A percentile compares a stretch with the other conserved stretches of the same genome.
Conservation (phyloP, 2,329 filamentous ascomycete genomes). For the Claviceps paspali region DNA sequence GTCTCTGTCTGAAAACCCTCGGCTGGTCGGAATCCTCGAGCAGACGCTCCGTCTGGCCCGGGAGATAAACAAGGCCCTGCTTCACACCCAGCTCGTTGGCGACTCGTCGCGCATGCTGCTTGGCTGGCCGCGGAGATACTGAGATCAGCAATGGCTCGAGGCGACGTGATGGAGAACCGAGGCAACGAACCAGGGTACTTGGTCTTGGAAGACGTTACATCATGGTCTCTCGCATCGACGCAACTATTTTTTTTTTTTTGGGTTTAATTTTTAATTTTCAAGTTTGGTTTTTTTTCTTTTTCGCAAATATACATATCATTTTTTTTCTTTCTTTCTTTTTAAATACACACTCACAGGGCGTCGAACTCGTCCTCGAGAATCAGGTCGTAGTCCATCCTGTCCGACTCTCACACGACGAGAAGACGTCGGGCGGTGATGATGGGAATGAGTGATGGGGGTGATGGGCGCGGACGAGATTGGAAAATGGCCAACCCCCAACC, state of each 20-base stretch:
- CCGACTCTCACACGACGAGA: too few species aligned
- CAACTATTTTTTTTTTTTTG: constrained; percentile 9
- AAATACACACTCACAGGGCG: constrained; percentile 35
- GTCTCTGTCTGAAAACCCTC: constrained; percentile 38
- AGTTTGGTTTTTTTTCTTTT: too few species aligned
- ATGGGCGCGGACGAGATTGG: too few species aligned
- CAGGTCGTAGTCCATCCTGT: constrained; percentile 16
- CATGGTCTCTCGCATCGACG: constrained; percentile 17
- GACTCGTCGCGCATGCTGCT: constrained; percentile 41
- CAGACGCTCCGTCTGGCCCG: constrained; percentile 32
- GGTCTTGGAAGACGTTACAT: constrained; percentile 5
- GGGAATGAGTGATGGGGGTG: too few species aligned
- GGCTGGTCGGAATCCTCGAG: constrained; percentile 46
- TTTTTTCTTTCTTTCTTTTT: too few species aligned
- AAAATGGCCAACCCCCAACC: too few species aligned
- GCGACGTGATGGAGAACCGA: too few species aligned
- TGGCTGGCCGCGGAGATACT: constrained; percentile 29
- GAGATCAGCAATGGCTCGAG: too few species aligned
- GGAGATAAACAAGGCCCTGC: constrained; percentile 39
- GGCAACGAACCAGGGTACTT: constrained; percentile 22
- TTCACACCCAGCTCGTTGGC: constrained; percentile 31
- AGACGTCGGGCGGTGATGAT: too few species aligned
- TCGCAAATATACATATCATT: too few species aligned
- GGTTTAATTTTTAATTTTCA: too few species aligned
- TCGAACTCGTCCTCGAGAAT: constrained; percentile 38